Conservation (phyloP, 2,329 filamentous ascomycete genomes). For the Shiraia bambusicola region DNA sequence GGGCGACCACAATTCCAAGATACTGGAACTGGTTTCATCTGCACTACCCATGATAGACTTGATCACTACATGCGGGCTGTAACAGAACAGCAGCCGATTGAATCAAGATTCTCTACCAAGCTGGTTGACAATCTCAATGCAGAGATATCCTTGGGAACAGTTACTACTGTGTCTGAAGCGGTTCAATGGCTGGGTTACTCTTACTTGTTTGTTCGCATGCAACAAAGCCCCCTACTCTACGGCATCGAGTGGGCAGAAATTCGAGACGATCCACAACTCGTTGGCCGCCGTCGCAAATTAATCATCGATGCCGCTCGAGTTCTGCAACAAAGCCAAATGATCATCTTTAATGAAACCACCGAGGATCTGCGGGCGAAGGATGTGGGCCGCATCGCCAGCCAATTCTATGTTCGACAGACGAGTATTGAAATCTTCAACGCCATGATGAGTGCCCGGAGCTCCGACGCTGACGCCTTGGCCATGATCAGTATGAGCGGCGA, state of each 20-base stretch:
- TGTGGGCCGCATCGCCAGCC: slow-evolving; percentile 92
- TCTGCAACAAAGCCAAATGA: slow-evolving; percentile 94
- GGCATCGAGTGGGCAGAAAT: slow-evolving; percentile 95
- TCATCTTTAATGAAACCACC: slow-evolving; percentile 93
- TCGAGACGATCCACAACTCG: slow-evolving; percentile 81
- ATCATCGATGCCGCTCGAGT: slow-evolving; percentile 86
- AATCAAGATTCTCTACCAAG: slow-evolving; percentile 92
- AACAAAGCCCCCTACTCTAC: slow-evolving; percentile 84
- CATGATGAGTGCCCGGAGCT: slow-evolving; percentile 83
- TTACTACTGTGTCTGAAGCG: slow-evolving; percentile 89
- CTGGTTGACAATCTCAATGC: slow-evolving; percentile 96
- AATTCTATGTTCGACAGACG: slow-evolving; percentile 92
- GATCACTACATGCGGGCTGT: slow-evolving; percentile 89
- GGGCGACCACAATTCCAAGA: slow-evolving; percentile 98
- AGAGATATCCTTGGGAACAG: slow-evolving; percentile 89
- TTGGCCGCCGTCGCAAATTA: slow-evolving; percentile 80
- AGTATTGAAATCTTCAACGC: slow-evolving; percentile 96
- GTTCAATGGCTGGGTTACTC: slow-evolving; percentile 98
- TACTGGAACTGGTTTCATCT: slow-evolving; percentile 96
- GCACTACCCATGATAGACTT: slow-evolving; percentile 91
- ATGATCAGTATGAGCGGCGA: slow-evolving; percentile 99
- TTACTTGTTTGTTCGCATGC: slow-evolving; percentile 96
- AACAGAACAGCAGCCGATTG: slow-evolving; percentile 94
- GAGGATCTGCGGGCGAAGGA: slow-evolving; percentile 94
- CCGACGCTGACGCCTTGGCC: slow-evolving; percentile 87